These are phyloP conservation scores for Blastocystis sp. DNA, from an alignment of 352 stramenopile species.

Conservation along the genomic window DNA sequence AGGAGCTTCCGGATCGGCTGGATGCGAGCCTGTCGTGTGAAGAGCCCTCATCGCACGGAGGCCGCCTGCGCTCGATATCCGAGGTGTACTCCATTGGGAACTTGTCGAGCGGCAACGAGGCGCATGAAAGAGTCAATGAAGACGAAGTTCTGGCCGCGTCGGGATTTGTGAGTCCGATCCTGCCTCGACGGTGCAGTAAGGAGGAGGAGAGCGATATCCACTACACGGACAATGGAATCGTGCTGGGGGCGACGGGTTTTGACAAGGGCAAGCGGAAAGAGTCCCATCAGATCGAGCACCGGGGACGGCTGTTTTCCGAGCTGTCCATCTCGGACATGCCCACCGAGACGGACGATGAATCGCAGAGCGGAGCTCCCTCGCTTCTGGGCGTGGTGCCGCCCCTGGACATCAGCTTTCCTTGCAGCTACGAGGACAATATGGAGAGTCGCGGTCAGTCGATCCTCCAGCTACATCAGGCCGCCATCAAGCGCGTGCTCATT, in stretches of 20 bases:
- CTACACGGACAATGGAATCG: neutral
- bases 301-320: slow-evolving; percentile 55
- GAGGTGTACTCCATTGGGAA: slow-evolving; percentile 48
- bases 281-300: neutral
- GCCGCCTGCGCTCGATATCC: slow-evolving; percentile 25
- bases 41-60: neutral
- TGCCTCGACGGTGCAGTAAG: neutral
- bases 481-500: slow-evolving; percentile 60
- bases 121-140: neutral
- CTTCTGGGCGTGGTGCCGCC: slow-evolving; percentile 10
- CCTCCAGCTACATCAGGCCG: slow-evolving; percentile 34
- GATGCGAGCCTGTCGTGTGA: neutral
- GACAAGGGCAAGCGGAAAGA: neutral
- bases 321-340: slow-evolving; percentile 66
- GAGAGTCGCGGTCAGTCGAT: slow-evolving; percentile 11
- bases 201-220: neutral
- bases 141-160: neutral
- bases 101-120: neutral
- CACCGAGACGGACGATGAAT: slow-evolving; percentile 9
- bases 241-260: neutral
- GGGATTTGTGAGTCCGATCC: neutral
- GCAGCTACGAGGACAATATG: slow-evolving; percentile 43
- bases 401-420: slow-evolving; percentile 51
- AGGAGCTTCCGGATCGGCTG: neutral
- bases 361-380: neutral